Percentiles rank a stretch among this genome's conserved stretches.
Evolutionary conservation across 306 rosid genomes (phyloP).

Genomic region (Astragalus membranaceus): DNA sequence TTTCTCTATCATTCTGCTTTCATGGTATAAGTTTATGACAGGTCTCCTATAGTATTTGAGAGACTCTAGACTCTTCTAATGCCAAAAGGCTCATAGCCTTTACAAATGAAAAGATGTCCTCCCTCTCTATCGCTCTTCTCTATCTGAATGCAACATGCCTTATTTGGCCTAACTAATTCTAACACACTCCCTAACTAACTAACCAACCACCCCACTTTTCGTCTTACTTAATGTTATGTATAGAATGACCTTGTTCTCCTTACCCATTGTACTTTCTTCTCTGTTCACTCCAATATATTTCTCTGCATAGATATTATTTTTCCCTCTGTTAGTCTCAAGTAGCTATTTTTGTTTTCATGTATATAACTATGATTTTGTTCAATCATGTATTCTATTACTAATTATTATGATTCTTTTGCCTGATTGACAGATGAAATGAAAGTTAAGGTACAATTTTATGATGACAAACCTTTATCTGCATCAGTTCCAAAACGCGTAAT

Average conservation of each 20-base stretch:
- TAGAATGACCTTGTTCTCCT: background rate
- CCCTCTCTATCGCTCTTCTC: no score
- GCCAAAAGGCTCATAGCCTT: no score
- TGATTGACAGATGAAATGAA: slow-evolving; percentile 70
- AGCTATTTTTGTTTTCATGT: slow-evolving; percentile 7
- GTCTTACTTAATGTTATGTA: background rate
- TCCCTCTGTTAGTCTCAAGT: background rate
- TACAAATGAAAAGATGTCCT: no score
- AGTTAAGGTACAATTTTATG: slow-evolving; percentile 71
- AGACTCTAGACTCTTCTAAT: no score
- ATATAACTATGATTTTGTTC: background rate
- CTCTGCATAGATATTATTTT: background rate
- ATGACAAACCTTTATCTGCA: slow-evolving; percentile 77
- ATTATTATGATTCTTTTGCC: slow-evolving; percentile 16
- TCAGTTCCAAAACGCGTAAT: slow-evolving; percentile 81
- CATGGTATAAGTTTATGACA: background rate
- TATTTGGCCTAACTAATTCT: no score
- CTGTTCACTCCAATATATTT: background rate
- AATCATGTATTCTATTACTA: background rate
- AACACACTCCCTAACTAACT: no score
- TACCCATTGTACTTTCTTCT: background rate
- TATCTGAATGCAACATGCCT: no score
- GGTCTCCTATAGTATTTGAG: background rate
- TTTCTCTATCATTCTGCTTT: background rate
- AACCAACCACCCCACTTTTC: background rate